phyloP scores from a whole-genome alignment of 768 basidiomycete species.

The Suillus subaureus region DNA sequence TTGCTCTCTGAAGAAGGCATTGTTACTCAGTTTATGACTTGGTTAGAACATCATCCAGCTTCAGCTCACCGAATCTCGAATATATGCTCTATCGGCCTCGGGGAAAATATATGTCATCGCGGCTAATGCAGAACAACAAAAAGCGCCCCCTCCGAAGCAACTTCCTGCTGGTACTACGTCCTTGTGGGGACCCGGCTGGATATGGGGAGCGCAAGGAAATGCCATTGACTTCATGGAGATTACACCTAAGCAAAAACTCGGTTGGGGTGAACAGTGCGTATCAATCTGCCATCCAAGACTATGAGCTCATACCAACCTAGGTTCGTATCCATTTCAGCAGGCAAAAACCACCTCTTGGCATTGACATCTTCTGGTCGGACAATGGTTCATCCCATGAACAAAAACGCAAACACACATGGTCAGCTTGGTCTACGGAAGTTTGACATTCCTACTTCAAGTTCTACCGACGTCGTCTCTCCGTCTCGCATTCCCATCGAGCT shows the following conservation, averaged over 20 bases:
- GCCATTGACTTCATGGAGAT: conserved; percentile 63
- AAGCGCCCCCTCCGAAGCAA: conserved; percentile 37
- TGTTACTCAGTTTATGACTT: not conserved
- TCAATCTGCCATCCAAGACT: not conserved
- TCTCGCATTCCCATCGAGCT: conserved; percentile 53
- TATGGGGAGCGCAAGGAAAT: conserved; percentile 52
- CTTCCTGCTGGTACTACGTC: conserved; percentile 47
- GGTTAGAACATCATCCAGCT: conserved; percentile 68
- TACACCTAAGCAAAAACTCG: conserved; percentile 53
- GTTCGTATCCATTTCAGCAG: conserved; percentile 73
- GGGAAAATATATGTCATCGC: conserved; percentile 77
- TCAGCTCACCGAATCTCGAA: conserved; percentile 56
- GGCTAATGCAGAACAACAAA: conserved; percentile 51
- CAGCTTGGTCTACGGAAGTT: conserved; percentile 82
- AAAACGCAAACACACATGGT: conserved; percentile 75
- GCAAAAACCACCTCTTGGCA: conserved; percentile 71
- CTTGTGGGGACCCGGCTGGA: conserved; percentile 66
- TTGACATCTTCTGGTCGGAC: conserved; percentile 73
- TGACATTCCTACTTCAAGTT: conserved; percentile 42
- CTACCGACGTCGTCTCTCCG: conserved; percentile 17
- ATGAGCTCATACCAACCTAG: conserved; percentile 39
- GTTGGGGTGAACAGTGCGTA: conserved; percentile 67
- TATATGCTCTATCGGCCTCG: conserved; percentile 79
- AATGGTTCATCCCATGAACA: conserved; percentile 75
- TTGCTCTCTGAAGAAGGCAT: not conserved